Evolutionary conservation across 2,329 filamentous ascomycete species (phyloP).

Genomic region (Colletotrichum destructivum): DNA sequence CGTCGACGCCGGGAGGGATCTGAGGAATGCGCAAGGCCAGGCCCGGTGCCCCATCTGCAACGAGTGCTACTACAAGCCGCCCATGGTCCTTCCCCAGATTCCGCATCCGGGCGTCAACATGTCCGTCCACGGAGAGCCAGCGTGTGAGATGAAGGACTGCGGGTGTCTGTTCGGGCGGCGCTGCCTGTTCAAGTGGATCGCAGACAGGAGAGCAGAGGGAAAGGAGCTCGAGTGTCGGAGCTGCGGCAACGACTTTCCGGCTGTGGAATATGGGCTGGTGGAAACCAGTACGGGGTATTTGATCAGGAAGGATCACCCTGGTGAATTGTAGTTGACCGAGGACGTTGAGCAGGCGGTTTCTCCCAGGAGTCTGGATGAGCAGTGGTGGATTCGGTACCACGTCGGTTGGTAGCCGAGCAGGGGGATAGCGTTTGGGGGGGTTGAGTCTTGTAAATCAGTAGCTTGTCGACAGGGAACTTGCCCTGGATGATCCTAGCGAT

Average conservation of each 20-base stretch:
- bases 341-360: not conserved
- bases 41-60: constrained; percentile 18
- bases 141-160: constrained; percentile 23
- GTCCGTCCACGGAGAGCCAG: constrained; percentile 24
- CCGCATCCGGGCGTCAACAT: constrained; percentile 9
- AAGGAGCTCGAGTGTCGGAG: constrained; percentile 7
- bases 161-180: constrained; percentile 25
- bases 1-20: not conserved
- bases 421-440: not conserved
- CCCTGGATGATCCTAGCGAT: too few species aligned
- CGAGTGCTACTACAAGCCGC: constrained; percentile 12
- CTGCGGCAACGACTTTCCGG: constrained; percentile 3
- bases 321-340: not conserved
- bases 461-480: not conserved
- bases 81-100: not conserved
- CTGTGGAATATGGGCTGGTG: not conserved
- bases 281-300: constrained; percentile 14
- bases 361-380: not conserved
- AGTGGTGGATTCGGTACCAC: too few species aligned
- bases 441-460: not conserved
- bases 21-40: not conserved
- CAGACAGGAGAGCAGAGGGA: not conserved
- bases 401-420: not conserved
- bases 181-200: constrained; percentile 33
- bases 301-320: not conserved